Evolutionary conservation across 371 early-diverging fungal genomes (phyloP).

Genomic region (Syncephalastrum sp.): DNA sequence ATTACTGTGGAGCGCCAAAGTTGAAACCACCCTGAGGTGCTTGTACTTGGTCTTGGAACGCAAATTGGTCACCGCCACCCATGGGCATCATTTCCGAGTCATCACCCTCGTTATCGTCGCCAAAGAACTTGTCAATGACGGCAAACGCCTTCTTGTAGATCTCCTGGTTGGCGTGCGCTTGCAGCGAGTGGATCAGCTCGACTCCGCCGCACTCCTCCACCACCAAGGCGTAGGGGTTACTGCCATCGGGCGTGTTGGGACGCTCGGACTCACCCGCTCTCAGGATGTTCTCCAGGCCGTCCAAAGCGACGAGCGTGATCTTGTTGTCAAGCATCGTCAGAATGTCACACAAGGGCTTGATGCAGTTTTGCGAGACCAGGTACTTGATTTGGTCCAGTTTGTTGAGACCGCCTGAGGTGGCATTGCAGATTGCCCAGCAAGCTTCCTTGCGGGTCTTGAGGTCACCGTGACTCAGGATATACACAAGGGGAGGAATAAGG

Average conservation of each 20-base stretch:
- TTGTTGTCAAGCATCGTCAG: slow-evolving; percentile 74
- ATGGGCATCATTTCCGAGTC: slow-evolving; percentile 53
- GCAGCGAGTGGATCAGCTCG: slow-evolving; percentile 88
- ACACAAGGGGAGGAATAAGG: slow-evolving; percentile 88
- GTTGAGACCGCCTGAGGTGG: slow-evolving; percentile 79
- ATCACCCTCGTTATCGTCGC: slow-evolving; percentile 83
- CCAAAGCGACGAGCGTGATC: slow-evolving; percentile 84
- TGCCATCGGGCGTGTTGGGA: slow-evolving; percentile 46
- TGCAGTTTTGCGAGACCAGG: slow-evolving; percentile 76
- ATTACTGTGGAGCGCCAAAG: slow-evolving; percentile 45
- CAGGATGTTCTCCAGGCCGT: slow-evolving; percentile 88
- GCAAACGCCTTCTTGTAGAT: slow-evolving; percentile 93
- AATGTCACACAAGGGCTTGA: slow-evolving; percentile 86
- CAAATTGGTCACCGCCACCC: slow-evolving; percentile 63
- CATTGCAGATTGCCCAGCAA: slow-evolving; percentile 96
- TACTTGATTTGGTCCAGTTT: slow-evolving; percentile 77
- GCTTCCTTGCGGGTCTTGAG: slow-evolving; percentile 59
- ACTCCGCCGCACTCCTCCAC: slow-evolving; percentile 93
- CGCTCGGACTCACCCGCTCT: slow-evolving; percentile 46
- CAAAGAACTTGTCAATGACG: slow-evolving; percentile 94
- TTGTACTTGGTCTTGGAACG: slow-evolving; percentile 53
- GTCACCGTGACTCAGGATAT: slow-evolving; percentile 73
- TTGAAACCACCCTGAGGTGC: slow-evolving; percentile 70
- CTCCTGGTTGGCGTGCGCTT: slow-evolving; percentile 88
- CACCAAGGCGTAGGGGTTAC: slow-evolving; percentile 80